Conservation (phyloP, 1,284 basidiomycete species). For the Pseudozyma pruni region DNA sequence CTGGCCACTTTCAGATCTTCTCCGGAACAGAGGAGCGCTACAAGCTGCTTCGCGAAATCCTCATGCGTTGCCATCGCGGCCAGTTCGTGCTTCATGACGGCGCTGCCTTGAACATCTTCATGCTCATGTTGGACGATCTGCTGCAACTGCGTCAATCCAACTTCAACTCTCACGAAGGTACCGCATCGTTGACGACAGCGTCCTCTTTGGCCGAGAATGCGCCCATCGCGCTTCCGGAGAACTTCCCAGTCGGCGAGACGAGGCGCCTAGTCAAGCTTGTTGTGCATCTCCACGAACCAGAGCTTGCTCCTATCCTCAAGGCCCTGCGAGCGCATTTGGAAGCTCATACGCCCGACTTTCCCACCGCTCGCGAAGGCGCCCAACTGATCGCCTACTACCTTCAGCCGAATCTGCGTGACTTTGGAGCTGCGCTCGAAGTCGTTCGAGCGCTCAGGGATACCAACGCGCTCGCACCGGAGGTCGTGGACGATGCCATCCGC, state of each 20-base stretch:
- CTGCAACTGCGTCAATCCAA: slow-evolving; percentile 15
- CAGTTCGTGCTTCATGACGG: slow-evolving; percentile 25
- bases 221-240: slow-evolving; percentile 10
- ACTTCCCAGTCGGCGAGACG: slow-evolving; percentile 36
- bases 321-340: slow-evolving; percentile 33
- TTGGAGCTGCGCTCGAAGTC: slow-evolving; percentile 32
- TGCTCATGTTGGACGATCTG: slow-evolving; percentile 39
- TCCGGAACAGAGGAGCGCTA: slow-evolving; percentile 32
- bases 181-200: background rate
- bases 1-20: slow-evolving; percentile 32
- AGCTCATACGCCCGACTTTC: slow-evolving; percentile 27
- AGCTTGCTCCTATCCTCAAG: slow-evolving; percentile 27
- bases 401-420: slow-evolving; percentile 35
- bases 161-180: background rate
- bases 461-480: slow-evolving; percentile 28
- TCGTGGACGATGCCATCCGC: slow-evolving; percentile 25
- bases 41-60: slow-evolving; percentile 30
- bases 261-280: slow-evolving; percentile 27
- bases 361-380: slow-evolving; percentile 35
- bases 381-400: slow-evolving; percentile 39
- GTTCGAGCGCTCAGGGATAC: slow-evolving; percentile 36
- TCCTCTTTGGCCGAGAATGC: background rate
- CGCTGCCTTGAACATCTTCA: slow-evolving; percentile 27
- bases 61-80: slow-evolving; percentile 19
- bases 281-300: slow-evolving; percentile 15